Conservation (phyloP, 768 basidiomycete genomes). For the Rhizopogon vinicolor region DNA sequence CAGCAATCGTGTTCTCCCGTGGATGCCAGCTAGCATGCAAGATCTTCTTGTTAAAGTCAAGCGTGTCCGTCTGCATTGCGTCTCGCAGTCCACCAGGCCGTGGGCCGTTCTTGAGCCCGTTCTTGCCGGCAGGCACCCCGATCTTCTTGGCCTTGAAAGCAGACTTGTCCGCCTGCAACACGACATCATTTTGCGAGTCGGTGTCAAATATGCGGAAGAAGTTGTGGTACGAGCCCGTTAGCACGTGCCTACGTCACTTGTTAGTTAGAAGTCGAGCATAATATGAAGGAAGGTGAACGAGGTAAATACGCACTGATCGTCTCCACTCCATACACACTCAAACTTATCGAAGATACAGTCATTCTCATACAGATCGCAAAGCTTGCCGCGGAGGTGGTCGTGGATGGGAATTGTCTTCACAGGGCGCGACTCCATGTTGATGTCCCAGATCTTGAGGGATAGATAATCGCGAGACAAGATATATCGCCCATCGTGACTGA, state of each 20-base stretch:
- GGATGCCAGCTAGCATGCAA: slow-evolving; percentile 98
- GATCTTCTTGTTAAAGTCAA: slow-evolving; percentile 98
- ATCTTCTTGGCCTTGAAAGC: slow-evolving; percentile 99
- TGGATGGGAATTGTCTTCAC: slow-evolving; percentile 98
- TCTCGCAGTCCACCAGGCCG: slow-evolving; percentile 70
- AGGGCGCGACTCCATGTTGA: slow-evolving; percentile 97
- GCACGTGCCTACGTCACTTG: slow-evolving; percentile 63
- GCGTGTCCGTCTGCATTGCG: slow-evolving; percentile 79
- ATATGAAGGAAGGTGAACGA: not conserved
- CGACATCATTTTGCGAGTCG: slow-evolving; percentile 81
- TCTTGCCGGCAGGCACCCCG: slow-evolving; percentile 77
- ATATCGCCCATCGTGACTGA: slow-evolving; percentile 95
- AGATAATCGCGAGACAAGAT: slow-evolving; percentile 97
- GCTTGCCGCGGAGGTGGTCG: slow-evolving; percentile 93
- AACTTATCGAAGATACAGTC: slow-evolving; percentile 99
- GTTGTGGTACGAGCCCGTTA: slow-evolving; percentile 99
- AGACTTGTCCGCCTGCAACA: slow-evolving; percentile 97
- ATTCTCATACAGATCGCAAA: slow-evolving; percentile 98
- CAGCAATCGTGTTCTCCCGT: slow-evolving; percentile 95
- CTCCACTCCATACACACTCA: slow-evolving; percentile 97
- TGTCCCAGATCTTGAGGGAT: slow-evolving; percentile 98
- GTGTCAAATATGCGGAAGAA: slow-evolving; percentile 99
- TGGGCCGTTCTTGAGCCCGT: slow-evolving; percentile 65
- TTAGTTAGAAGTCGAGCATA: slow-evolving; percentile 9
- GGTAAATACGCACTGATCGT: slow-evolving; percentile 75